Evolutionary conservation across 1,139 yeast genomes (phyloP), one percentile per base, ranked within the genome.

Genomic region (Hyphopichia fennica): DNA sequence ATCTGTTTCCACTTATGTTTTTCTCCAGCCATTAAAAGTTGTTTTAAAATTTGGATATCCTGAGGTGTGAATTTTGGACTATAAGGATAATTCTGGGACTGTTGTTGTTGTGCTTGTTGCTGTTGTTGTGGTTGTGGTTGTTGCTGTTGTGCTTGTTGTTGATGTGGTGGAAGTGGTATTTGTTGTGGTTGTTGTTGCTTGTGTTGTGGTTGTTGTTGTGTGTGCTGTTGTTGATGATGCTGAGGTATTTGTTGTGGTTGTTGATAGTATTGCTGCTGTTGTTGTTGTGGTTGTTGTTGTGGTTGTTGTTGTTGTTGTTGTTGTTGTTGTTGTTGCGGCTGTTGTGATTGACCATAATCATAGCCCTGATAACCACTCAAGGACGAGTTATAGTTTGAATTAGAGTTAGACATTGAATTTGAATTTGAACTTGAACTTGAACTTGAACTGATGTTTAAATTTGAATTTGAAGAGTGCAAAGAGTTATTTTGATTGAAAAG

Each of bases 1-100:
- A 72, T 68, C 50, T 69, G 75, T 50, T 72, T 72, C 77, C 77
- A 72, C 50, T 72, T 72, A 53, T 68, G 66, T 46, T 72, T 72
- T 45, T 72, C 77, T 6, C 76, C 77, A 1, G 72, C 63, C 19
- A 60, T 58, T 40, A 72, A 56, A 35, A 72, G 57, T 48, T 69
- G 76, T 43, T 63, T 63, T 44, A 72, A 59, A 28, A 70, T 61
- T 45, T 63, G 72, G 33, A 70, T 58, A 45, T 72, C 77, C 40
- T 66, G 72, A 14, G 64, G 60, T 4, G 63, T 47, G 47, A 72
- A 69, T 48, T 66, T 69, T 27, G 59, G 41, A 33, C 40, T 16
- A 48, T 43, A 38, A 38, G 32, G 42, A 47, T 4, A 37, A 42
- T 13, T 31, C 44, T 30, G 38, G 48, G 4, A 35, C 38, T 14